Conservation (phyloP, 495 filamentous ascomycete genomes). For the Podospora bellae-mahoneyi region DNA sequence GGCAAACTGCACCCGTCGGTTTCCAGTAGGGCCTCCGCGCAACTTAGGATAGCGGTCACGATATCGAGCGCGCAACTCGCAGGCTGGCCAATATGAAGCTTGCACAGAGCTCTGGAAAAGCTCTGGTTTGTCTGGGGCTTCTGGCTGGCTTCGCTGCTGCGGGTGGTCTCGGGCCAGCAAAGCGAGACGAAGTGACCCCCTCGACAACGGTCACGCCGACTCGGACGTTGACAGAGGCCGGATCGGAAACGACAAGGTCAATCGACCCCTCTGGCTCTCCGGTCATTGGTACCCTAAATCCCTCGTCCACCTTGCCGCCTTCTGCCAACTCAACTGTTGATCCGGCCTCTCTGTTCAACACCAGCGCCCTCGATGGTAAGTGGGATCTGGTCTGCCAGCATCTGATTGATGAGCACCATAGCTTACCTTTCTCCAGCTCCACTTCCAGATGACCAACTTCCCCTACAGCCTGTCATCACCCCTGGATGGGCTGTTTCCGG, state of each 20-base stretch:
- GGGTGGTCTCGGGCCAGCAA: slow-evolving; percentile 6
- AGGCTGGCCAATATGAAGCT: not conserved
- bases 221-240: slow-evolving; percentile 9
- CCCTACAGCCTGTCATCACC: slow-evolving; percentile 69
- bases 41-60: not conserved
- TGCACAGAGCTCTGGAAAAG: not conserved
- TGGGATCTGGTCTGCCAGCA: not conserved
- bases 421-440: slow-evolving; percentile 31
- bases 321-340: not conserved
- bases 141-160: not conserved
- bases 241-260: not conserved
- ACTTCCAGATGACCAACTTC: slow-evolving; percentile 52
- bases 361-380: slow-evolving; percentile 12
- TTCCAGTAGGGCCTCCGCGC: not conserved
- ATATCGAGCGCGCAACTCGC: not conserved
- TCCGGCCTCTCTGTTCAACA: not conserved
- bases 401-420: not conserved
- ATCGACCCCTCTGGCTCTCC: not conserved
- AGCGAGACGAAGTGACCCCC: slow-evolving; percentile 26
- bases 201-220: not conserved
- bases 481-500: slow-evolving; percentile 79
- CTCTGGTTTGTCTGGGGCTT: not conserved
- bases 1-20: not conserved
- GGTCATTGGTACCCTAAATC: not conserved
- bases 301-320: not conserved